Evolutionary conservation across 441 rosid species (phyloP).

Genomic region (Arabidopsis hybrid): DNA sequence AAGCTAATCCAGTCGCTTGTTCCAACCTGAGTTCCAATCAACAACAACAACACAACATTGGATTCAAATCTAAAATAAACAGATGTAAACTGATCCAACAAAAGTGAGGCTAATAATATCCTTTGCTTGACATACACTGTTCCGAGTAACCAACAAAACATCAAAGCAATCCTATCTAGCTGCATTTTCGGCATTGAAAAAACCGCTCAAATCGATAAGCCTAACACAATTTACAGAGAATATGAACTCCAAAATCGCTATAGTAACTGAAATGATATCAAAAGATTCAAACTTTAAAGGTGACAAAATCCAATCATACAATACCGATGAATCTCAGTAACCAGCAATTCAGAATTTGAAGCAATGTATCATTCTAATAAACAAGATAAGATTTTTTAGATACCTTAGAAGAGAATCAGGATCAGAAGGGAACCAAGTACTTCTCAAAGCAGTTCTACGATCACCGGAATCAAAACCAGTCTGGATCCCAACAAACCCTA

Average conservation of each 20-base stretch:
- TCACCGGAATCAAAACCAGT: slow-evolving; percentile 64
- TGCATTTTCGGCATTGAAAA: background rate
- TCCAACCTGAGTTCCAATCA: slow-evolving; percentile 60
- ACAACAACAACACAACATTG: slow-evolving; percentile 2
- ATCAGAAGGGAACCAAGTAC: slow-evolving; percentile 74
- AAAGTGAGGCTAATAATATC: background rate
- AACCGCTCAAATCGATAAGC: background rate
- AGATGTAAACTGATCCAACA: background rate
- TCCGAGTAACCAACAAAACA: background rate
- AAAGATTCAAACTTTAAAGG: slow-evolving; percentile 11
- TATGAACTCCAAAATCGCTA: background rate
- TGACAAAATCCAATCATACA: background rate
- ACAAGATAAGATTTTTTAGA: background rate
- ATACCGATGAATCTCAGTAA: slow-evolving; percentile 9
- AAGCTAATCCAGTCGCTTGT: slow-evolving; percentile 85
- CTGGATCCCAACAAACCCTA: slow-evolving; percentile 82
- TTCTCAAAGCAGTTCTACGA: slow-evolving; percentile 63
- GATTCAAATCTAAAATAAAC: slow-evolving; percentile 4
- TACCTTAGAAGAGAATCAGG: slow-evolving; percentile 71
- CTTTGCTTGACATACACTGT: slow-evolving; percentile 1
- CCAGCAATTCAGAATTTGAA: background rate
- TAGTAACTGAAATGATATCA: slow-evolving; percentile 12
- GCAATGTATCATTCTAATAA: background rate
- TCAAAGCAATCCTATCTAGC: background rate
- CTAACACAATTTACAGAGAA: background rate